A percentile compares a stretch with the other conserved stretches of the same genome.
Conservation (phyloP, 2,329 filamentous ascomycete genomes). For the Alternaria ventricosa region DNA sequence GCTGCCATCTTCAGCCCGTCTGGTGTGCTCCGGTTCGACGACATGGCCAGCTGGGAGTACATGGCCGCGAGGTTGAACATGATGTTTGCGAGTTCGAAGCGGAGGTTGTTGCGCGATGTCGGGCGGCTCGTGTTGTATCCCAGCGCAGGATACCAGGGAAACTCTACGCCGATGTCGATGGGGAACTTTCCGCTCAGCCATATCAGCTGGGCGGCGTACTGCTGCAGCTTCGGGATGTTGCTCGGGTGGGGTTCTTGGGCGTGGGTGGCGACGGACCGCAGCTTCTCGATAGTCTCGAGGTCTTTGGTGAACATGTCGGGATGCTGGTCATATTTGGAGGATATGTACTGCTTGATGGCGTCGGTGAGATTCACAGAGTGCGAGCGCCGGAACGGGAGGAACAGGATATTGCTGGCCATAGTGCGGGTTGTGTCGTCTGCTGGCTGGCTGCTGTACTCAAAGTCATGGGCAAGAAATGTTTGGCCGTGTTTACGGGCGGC, state of each 20-base stretch:
- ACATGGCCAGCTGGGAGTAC: conserved; percentile 89
- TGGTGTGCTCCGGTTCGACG: conserved; percentile 75
- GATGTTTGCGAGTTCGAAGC: conserved; percentile 88
- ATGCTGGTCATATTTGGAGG: conserved; percentile 97
- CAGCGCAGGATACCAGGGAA: conserved; percentile 92
- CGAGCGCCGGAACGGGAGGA: conserved; percentile 87
- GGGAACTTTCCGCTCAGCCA: conserved; percentile 97
- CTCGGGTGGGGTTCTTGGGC: conserved; percentile 86
- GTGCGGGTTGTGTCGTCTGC: neutral
- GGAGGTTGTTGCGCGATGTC: conserved; percentile 69
- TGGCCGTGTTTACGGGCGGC: conserved; percentile 23
- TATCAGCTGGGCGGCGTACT: conserved; percentile 89
- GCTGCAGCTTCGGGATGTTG: conserved; percentile 85
- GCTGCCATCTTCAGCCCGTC: conserved; percentile 88
- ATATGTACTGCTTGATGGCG: conserved; percentile 94
- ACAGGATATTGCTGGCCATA: conserved; percentile 66
- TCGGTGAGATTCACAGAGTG: conserved; percentile 77
- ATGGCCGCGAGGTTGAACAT: conserved; percentile 92
- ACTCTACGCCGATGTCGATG: conserved; percentile 93
- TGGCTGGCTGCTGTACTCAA: conserved; percentile 19
- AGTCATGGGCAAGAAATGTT: conserved; percentile 26
- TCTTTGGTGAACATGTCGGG: conserved; percentile 95
- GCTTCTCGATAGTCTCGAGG: conserved; percentile 81
- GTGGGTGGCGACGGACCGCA: conserved; percentile 86
- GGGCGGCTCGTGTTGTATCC: conserved; percentile 86